These are phyloP conservation scores for Tuctoria greenei DNA, from an alignment of 176 grass and related monocot genomes.

Conservation along the genomic window DNA sequence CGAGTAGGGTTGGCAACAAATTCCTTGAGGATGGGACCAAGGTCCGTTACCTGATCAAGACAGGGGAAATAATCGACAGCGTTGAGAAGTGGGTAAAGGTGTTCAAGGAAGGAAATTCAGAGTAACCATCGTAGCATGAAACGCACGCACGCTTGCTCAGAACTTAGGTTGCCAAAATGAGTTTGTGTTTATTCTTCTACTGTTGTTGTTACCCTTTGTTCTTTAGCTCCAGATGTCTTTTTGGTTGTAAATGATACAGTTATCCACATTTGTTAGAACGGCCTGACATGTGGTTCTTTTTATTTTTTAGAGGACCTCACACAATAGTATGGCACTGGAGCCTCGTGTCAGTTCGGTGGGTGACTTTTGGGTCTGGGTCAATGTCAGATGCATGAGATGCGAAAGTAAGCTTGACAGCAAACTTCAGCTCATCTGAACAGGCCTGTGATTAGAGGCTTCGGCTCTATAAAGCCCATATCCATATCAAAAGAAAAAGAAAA, in stretches of 20 bases:
- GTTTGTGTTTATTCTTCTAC: conserved; percentile 13
- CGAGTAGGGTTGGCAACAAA: conserved; percentile 85
- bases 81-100: conserved; percentile 70
- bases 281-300: no score
- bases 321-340: no score
- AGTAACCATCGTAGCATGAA: not conserved
- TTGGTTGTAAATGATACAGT: conserved; percentile 40
- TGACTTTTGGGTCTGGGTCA: no score
- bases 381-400: no score
- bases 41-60: conserved; percentile 85
- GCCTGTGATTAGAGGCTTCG: not conserved
- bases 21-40: conserved; percentile 78
- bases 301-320: no score
- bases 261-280: conserved; percentile 33
- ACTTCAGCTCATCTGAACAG: not conserved
- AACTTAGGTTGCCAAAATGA: conserved; percentile 14
- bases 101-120: conserved; percentile 65
- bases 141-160: not conserved
- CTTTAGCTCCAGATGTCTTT: conserved; percentile 8
- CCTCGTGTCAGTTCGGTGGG: no score
- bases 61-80: conserved; percentile 77
- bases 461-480: not conserved
- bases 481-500: not conserved
- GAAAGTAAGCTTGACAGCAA: no score
- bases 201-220: not conserved